Evolutionary conservation across 176 grass and related monocot genomes (phyloP).

Genomic region (Poa pratensis): DNA sequence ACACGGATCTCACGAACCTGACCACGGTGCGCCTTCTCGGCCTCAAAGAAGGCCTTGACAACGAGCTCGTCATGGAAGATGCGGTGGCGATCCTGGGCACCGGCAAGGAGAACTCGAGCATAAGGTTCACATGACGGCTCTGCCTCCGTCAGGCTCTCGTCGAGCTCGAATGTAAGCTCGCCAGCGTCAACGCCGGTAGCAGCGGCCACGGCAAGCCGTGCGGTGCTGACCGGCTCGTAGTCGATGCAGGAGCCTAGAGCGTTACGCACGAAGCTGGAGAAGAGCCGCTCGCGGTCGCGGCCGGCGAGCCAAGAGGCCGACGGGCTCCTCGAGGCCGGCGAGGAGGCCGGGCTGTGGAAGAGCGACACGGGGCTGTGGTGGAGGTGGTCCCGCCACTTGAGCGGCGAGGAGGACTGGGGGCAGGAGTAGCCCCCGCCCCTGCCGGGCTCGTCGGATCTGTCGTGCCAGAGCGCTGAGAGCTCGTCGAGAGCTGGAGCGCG

Average conservation of each 20-base stretch:
- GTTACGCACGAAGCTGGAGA: constrained; percentile 75
- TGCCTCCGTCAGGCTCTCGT: constrained; percentile 48
- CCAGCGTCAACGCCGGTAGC: constrained; percentile 26
- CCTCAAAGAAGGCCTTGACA: constrained; percentile 87
- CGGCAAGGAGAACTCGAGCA: constrained; percentile 65
- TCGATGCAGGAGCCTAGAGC: constrained; percentile 76
- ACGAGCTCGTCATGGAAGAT: constrained; percentile 93
- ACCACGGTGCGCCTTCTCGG: constrained; percentile 82
- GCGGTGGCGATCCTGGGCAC: constrained; percentile 68
- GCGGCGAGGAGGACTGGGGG: constrained; percentile 49
- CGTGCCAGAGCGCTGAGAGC: constrained; percentile 50
- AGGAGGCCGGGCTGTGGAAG: constrained; percentile 63
- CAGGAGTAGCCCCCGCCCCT: constrained; percentile 48
- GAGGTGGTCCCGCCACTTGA: constrained; percentile 70
- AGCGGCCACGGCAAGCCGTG: neutral
- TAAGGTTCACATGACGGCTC: constrained; percentile 55
- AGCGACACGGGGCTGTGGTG: constrained; percentile 59
- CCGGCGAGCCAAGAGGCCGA: constrained; percentile 54
- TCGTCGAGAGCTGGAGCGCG: constrained; percentile 50
- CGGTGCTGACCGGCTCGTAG: constrained; percentile 53
- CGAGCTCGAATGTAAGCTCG: constrained; percentile 65
- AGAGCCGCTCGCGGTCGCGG: constrained; percentile 63
- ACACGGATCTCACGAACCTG: constrained; percentile 53
- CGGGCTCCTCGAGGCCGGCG: constrained; percentile 66
- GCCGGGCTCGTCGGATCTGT: constrained; percentile 60